These are phyloP conservation scores for Penicillium sp. DNA, from an alignment of 2,329 filamentous ascomycete genomes.

Conservation along the genomic window DNA sequence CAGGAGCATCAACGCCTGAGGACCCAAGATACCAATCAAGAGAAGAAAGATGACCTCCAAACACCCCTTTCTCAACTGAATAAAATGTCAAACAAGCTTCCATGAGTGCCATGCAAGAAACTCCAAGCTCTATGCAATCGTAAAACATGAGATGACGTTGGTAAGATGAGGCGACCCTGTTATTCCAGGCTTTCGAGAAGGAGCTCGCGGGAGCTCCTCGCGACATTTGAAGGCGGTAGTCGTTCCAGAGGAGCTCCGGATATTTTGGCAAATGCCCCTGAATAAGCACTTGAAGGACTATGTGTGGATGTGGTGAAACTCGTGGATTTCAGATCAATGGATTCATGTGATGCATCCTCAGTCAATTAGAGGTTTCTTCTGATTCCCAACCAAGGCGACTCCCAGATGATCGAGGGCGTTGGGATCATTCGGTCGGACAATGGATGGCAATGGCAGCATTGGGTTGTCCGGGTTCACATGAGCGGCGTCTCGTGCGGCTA, in stretches of 20 bases:
- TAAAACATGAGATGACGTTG: slow-evolving; percentile 35
- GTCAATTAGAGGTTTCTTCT: slow-evolving; percentile 66
- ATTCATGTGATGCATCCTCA: slow-evolving; percentile 41
- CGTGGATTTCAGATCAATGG: background rate
- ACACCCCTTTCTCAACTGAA: slow-evolving; percentile 22
- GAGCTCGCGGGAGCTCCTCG: background rate
- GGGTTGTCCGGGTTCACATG: slow-evolving; percentile 87
- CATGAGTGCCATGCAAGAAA: slow-evolving; percentile 34
- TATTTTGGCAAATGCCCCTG: background rate
- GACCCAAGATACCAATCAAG: background rate
- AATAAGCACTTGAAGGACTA: background rate
- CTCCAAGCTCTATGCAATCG: slow-evolving; percentile 40
- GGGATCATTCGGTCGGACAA: slow-evolving; percentile 76
- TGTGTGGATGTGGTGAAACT: background rate
- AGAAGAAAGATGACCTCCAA: slow-evolving; percentile 12
- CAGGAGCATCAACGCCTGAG: background rate
- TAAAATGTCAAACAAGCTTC: slow-evolving; percentile 29
- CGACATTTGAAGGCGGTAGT: background rate
- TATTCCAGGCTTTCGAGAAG: background rate
- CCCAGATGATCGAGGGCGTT: slow-evolving; percentile 62
- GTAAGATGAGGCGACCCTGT: slow-evolving; percentile 9
- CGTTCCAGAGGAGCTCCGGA: background rate
- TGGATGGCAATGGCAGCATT: slow-evolving; percentile 82
- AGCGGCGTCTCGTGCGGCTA: slow-evolving; percentile 89
- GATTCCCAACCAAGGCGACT: slow-evolving; percentile 63